Base-by-base conservation (phyloP, 1,284 basidiomycete genomes). In the Pyrrhoderma lamaoense region DNA sequence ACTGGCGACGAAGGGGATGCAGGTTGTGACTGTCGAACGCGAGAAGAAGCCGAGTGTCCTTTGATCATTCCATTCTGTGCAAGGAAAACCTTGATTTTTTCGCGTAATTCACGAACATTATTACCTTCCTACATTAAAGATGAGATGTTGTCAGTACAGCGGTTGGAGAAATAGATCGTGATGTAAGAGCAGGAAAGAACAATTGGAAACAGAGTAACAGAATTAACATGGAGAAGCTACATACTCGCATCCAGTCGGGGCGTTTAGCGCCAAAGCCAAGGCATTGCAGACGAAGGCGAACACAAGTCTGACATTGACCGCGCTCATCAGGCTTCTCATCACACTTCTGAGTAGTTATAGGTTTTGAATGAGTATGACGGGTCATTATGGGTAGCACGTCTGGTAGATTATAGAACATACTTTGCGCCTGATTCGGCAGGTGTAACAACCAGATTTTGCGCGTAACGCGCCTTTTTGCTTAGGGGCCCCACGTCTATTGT, bases 41-140 rank as follows among this genome's bases (percentile, higher is more conserved):
- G 16, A 13, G 44, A 11, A 27, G 54, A 14, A 34, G 45, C 48
- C 22, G 86, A 82, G 61, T 89, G 86, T 37, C 86, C 86, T 65
- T 89, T 89, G 66, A 89, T 88, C 84, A 89, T 85, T 51, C 85
- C 85, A 63, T 89, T 84, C 0, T 82, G 76, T 0, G 84, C 83
- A 35, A 89, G 74, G 62, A 85, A 85, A 2, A 67, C 67, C 68
- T 89, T 89, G 61, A 89, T 89, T 66, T 80, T 83, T 58, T 85
- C 83, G 51, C 85, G 75, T 42, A 87, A 67, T 56, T 77, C 76
- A 23, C 73, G 63, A 8, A 88, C 84, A 57, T 78, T 82, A 58
- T 77, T 76, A 61, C 71, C 80, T 64, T 87, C 84, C 85, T 87
- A 59, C 19, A 53, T 44, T 44, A 31, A 11, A 31, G 5, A 31